These are phyloP conservation scores for Sanghuangporus baumii DNA, from an alignment of 1,284 basidiomycete species.

Conservation along the genomic window DNA sequence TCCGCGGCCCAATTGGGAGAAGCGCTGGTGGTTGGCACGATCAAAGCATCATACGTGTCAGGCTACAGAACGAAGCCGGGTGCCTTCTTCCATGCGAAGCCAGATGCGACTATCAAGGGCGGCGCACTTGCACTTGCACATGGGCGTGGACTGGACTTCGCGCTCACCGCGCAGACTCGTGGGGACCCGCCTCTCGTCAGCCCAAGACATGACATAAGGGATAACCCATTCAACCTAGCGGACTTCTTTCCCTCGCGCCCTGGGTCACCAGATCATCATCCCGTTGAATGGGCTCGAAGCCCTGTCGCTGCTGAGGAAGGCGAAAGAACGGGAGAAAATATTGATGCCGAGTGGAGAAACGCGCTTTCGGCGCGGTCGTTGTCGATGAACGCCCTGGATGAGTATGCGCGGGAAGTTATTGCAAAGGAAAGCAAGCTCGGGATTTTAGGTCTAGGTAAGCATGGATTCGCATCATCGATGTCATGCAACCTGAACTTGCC, in stretches of 20 bases:
- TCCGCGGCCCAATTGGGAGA: neutral
- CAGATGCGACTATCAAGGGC: neutral
- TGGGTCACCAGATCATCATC: constrained; percentile 24
- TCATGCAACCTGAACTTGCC: neutral
- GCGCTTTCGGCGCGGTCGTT: constrained; percentile 1
- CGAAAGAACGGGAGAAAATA: neutral
- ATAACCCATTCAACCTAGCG: constrained; percentile 45
- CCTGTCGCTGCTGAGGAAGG: constrained; percentile 21
- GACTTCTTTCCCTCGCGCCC: constrained; percentile 43
- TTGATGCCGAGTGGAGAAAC: neutral
- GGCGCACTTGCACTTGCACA: neutral
- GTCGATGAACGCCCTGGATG: constrained; percentile 19
- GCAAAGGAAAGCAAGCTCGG: constrained; percentile 45
- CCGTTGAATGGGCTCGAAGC: constrained; percentile 38
- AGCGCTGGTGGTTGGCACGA: neutral
- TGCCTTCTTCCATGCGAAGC: neutral
- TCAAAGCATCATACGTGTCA: neutral
- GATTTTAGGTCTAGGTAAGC: constrained; percentile 37
- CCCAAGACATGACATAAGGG: constrained; percentile 22
- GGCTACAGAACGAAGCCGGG: neutral
- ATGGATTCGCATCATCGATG: neutral
- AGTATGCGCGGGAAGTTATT: constrained; percentile 31
- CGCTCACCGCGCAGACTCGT: neutral
- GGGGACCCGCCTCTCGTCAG: neutral
- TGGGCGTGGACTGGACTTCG: neutral